Base-by-base conservation (phyloP, 768 basidiomycete genomes). In the Leucocoprinus leucothites region DNA sequence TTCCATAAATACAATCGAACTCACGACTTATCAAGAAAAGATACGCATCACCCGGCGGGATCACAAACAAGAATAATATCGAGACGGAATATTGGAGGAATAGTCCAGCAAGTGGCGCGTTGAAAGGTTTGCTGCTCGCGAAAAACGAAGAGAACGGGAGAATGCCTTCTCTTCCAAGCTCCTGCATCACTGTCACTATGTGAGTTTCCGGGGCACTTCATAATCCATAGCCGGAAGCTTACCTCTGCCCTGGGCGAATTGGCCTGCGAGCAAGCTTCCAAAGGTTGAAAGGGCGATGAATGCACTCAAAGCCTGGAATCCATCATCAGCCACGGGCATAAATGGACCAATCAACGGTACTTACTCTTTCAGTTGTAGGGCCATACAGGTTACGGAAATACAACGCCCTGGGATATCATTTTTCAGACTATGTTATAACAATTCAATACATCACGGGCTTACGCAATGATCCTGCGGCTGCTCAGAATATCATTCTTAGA, bases 361-460 rank as follows among this genome's bases (percentile, higher is more conserved):
- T 14, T 47, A 86, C 86, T 63, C 74, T 75, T 61, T 86, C 87
- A 0, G 82, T 82, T 0, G 74, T 67, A 0, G 77, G 72, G 0
- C 88, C 89, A 64, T 82, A 90, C 6, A 91, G 64, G 66, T 87
- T 86, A 44, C 87, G 76, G 64, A 91, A 91, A 69, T 87, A 90
- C 28, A 89, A 64, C 0, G 87, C 86, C 2, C 84, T 86, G 57
- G 19, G 4, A n/a, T 11, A 11, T 31, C n/a, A 53, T 56, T 58
- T 34, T n/a, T 9, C 35, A 22, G 14, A 31, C n/a, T 52, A 21
- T 1, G 35, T n/a, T 45, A 46, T 18, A 3, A 11, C 31, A 24
- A 42, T 18, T 36, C 31, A 18, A 1, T 1, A 3, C 28, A 14
- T 21, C 34, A 51, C 4, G 2, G 9, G 69, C 84, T 62, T 60